Percentiles rank a stretch among this genome's conserved stretches.
These are phyloP conservation scores for Parmelia sp. DNA, from an alignment of 495 filamentous ascomycete species.

Conservation along the genomic window DNA sequence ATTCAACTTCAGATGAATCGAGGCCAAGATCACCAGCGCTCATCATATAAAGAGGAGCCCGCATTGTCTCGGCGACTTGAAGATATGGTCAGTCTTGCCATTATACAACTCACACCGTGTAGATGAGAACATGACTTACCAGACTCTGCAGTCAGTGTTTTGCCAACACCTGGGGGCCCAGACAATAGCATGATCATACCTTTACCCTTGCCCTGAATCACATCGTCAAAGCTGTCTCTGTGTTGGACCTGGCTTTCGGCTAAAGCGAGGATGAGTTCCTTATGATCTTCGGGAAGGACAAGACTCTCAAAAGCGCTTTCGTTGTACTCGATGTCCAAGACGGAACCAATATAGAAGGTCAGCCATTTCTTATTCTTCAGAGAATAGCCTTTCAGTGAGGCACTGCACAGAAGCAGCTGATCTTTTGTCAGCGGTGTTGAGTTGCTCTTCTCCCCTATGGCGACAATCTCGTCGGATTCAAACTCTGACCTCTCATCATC, in stretches of 20 bases:
- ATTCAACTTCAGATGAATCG: conserved; percentile 19
- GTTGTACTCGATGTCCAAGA: conserved; percentile 39
- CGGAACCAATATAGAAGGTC: conserved; percentile 36
- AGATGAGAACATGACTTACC: conserved; percentile 11
- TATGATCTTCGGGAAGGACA: conserved; percentile 39
- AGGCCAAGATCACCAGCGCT: conserved; percentile 24
- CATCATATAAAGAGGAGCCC: conserved; percentile 22
- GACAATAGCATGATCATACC: conserved; percentile 33
- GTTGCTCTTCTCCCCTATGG: not conserved
- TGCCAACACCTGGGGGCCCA: conserved; percentile 40
- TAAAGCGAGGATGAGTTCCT: conserved; percentile 49
- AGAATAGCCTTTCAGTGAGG: conserved; percentile 36
- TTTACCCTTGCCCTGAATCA: conserved; percentile 45
- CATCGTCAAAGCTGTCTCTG: conserved; percentile 43
- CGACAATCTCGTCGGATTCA: not conserved
- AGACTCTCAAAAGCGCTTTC: conserved; percentile 40
- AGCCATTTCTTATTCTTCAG: conserved; percentile 44
- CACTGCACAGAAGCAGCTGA: conserved; percentile 23
- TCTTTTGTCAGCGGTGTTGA: not conserved
- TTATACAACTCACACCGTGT: not conserved
- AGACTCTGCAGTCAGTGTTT: conserved; percentile 38
- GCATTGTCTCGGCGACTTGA: conserved; percentile 23
- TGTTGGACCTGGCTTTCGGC: conserved; percentile 41
- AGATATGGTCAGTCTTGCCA: not conserved
- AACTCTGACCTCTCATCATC: not conserved